Percentiles rank a stretch among this genome's conserved stretches.
phyloP scores from a whole-genome alignment of 257 asterid species.

The Fraxinus excelsior region DNA sequence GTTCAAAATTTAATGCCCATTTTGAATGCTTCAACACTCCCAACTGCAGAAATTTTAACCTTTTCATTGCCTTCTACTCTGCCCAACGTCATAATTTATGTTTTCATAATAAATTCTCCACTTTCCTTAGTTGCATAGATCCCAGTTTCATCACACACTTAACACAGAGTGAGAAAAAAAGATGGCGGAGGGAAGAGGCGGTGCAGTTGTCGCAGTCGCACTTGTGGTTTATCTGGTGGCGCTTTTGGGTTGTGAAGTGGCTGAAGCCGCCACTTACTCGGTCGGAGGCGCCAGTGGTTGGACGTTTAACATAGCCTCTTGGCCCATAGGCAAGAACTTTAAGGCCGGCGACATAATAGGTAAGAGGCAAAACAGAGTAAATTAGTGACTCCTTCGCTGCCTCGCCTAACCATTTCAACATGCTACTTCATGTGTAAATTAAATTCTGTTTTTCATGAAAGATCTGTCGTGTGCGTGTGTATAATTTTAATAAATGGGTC shows the following conservation, averaged over 20 bases:
- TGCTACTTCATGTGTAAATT: no score
- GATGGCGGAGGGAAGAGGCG: conserved; percentile 27
- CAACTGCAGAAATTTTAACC: no score
- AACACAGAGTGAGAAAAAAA: neutral
- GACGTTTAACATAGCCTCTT: conserved; percentile 33
- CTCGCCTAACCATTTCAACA: no score
- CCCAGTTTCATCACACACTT: neutral
- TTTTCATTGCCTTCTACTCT: no score
- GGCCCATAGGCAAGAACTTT: conserved; percentile 39
- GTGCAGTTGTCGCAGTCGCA: neutral
- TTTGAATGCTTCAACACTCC: neutral
- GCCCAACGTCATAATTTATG: neutral
- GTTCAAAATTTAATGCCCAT: neutral
- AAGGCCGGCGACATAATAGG: conserved; percentile 44
- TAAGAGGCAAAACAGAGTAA: conserved; percentile 10
- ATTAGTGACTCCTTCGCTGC: no score
- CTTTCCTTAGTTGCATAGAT: neutral
- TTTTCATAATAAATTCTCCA: neutral
- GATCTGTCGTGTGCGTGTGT: no score
- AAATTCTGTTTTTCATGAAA: no score
- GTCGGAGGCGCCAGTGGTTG: conserved; percentile 43
- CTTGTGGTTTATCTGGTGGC: conserved; percentile 23
- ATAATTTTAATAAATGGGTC: no score
- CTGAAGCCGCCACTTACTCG: conserved; percentile 23
- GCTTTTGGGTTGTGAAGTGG: conserved; percentile 9